Evolutionary conservation across 768 basidiomycete genomes (phyloP).

Genomic region (Kwoniella europaea): DNA sequence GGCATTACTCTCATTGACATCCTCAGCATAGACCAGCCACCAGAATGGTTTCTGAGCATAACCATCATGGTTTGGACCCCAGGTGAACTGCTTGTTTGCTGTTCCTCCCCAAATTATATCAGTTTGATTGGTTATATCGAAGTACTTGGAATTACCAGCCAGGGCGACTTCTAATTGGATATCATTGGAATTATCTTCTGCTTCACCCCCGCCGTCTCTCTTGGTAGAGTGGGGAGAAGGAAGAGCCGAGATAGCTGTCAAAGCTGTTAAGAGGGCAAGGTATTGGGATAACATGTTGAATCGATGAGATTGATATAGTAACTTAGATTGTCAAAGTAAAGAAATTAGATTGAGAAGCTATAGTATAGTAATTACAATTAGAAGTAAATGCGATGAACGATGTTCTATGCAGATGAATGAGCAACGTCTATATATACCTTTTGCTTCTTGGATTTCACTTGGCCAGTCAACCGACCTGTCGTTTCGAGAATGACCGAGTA

Average conservation of each 20-base stretch:
- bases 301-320: not conserved
- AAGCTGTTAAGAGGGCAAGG: not conserved
- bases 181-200: not conserved
- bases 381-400: too few relatives aligned
- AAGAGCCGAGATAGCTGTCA: not conserved
- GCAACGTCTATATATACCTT: too few relatives aligned
- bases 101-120: not conserved
- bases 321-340: too few relatives aligned
- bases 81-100: not conserved
- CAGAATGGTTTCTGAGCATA: not conserved
- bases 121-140: not conserved
- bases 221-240: not conserved
- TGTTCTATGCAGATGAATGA: too few relatives aligned
- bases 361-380: too few relatives aligned
- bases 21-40: not conserved
- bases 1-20: not conserved
- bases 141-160: not conserved
- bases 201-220: not conserved
- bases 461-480: too few relatives aligned
- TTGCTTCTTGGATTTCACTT: too few relatives aligned
- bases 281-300: not conserved
- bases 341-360: too few relatives aligned
- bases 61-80: not conserved
- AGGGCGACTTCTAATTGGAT: not conserved
- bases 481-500: too few relatives aligned